phyloP scores from a whole-genome alignment of 2,329 filamentous ascomycete species.

The Fusarium verrucosum region DNA sequence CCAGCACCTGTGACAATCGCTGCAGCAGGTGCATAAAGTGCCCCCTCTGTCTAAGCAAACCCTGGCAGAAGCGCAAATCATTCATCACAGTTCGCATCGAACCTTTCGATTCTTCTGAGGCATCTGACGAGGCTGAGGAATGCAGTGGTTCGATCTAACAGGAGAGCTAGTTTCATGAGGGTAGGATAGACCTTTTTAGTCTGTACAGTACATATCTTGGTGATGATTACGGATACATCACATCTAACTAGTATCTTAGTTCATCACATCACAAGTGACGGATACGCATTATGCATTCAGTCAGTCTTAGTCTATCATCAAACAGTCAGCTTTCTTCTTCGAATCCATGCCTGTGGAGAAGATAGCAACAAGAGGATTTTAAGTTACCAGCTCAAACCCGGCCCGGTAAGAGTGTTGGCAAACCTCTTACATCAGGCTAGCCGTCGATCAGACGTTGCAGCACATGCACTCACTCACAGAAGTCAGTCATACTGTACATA shows the following conservation, averaged over 20 bases:
- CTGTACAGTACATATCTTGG: neutral
- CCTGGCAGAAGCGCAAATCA: conserved; percentile 17
- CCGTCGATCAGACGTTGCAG: conserved; percentile 40
- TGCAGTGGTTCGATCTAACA: conserved; percentile 38
- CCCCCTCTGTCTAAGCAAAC: conserved; percentile 23
- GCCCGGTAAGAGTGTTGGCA: conserved; percentile 32
- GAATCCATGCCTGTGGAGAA: conserved; percentile 4
- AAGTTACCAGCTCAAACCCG: conserved; percentile 34
- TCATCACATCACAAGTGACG: conserved; percentile 36
- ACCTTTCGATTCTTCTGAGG: conserved; percentile 42
- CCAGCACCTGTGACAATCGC: conserved; percentile 39
- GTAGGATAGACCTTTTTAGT: conserved; percentile 1
- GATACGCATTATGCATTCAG: too few relatives aligned
- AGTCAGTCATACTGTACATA: too few relatives aligned
- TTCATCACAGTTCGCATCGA: conserved; percentile 29
- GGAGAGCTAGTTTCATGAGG: conserved; percentile 23
- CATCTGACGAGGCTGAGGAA: conserved; percentile 42
- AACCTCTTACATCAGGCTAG: conserved; percentile 34
- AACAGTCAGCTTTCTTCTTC: conserved; percentile 8
- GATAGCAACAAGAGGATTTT: conserved; percentile 14
- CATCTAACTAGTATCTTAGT: too few relatives aligned
- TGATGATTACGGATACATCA: too few relatives aligned
- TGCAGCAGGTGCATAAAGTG: conserved; percentile 37
- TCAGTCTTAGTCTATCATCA: neutral
- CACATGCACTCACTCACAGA: conserved; percentile 24